Evolutionary conservation across 305 asterid genomes (phyloP), one percentile per base, ranked within the genome.

Genomic region (Plantago rigida): DNA sequence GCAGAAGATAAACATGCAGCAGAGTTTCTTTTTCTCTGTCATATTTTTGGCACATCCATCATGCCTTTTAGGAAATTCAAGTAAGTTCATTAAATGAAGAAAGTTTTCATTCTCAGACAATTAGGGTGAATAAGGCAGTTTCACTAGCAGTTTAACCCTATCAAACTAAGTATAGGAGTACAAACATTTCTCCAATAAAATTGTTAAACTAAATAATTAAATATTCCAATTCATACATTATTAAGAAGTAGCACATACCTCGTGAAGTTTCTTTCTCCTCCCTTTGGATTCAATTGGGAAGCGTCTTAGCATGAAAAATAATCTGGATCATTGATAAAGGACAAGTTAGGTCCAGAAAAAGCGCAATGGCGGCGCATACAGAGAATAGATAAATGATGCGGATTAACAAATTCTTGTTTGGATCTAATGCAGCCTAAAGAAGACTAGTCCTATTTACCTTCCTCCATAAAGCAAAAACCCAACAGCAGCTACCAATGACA

Each of bases 211-310:
- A 49, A 48, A 47, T 28, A 0, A 29, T 12, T 13, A n/a, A 12
- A 14, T 28, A 36, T 42, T 59, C 54, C 15, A 67, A 28, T 49
- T 47, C 29, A 63, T 29, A 58, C 56, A 56, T 52, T 66, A 69
- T 48, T 53, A 61, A 51, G 15, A 55, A 53, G 17, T 53, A 47
- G 56, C 61, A 71, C 72, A 66, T 58, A 87, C 97, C 97, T 89
- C 96, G 5, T 83, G 87, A 69, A 89, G 95, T 71, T 89, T 87
- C 85, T 89, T 89, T 74, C 94, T 79, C 84, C 95, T 79, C 76
- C 97, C 96, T 83, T 85, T 89, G 61, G 97, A 87, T 80, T 89
- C 97, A 65, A 89, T 87, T 34, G 97, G 96, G 70, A 87, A 89
- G 67, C 93, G 96, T 67, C 89, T 79, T 60, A 89, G 78, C 97